phyloP scores from a whole-genome alignment of 257 asterid species.

The Solanum piurae region DNA sequence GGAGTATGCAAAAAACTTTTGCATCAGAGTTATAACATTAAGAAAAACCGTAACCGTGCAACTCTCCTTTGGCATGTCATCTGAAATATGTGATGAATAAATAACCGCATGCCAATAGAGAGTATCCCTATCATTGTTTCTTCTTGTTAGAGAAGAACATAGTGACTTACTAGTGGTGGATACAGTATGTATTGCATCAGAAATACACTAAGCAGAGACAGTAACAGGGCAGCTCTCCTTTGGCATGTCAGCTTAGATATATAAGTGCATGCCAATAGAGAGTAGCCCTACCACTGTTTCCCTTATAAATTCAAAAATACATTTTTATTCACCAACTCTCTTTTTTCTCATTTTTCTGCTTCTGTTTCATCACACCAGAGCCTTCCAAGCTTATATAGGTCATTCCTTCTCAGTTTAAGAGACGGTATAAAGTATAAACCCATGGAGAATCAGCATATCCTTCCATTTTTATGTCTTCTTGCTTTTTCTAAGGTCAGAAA shows the following conservation, averaged over 20 bases:
- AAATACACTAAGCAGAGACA: no score
- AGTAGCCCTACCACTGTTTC: neutral
- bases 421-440: no score
- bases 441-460: no score
- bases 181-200: no score
- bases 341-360: neutral
- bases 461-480: no score
- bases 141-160: conserved; percentile 2
- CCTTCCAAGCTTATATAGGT: neutral
- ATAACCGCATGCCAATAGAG: conserved; percentile 29
- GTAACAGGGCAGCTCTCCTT: no score
- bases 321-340: neutral
- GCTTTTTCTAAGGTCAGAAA: no score
- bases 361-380: neutral
- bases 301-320: neutral
- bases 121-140: conserved; percentile 34
- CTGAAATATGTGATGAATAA: neutral
- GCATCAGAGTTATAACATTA: neutral
- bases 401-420: neutral
- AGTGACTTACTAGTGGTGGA: neutral
- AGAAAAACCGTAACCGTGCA: conserved; percentile 35
- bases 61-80: conserved; percentile 57
- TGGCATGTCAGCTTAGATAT: neutral
- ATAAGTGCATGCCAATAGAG: neutral
- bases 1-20: neutral